Evolutionary conservation across 805 yeast genomes (phyloP), one percentile per base, ranked within the genome.

Genomic region (Zygosaccharomyces bisporus): DNA sequence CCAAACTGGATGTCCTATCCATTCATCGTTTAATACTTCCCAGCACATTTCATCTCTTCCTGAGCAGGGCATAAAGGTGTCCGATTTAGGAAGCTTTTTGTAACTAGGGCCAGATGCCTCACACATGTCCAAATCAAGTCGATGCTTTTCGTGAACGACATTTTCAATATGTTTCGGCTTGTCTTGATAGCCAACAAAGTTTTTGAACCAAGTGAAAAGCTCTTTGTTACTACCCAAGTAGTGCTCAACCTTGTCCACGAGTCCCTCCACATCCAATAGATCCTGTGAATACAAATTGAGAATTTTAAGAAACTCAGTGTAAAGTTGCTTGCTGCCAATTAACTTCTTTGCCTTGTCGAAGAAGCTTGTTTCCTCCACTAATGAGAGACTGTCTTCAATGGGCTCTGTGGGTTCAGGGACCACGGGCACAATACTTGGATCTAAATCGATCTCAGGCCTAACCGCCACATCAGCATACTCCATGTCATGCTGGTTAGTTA

Each of bases 1-100:
- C 99, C 99, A 93, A n/a, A 96, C 95, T 17, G 99, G 99, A 67
- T 93, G 98, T 5, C 97, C 96, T 27, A 93, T 98, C 97, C 98
- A 93, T 67, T 91, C 98, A 64, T 93, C 99, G 66, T 93, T 93
- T 56, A 93, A 75, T 12, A 93, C 96, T 60, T 91, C 97, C 97
- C 97, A 91, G 64, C 99, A 93, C 90, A 93, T 86, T 57, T 91
- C 98, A 67, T 93, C 99, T 57, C 99, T 80, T 13, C 99, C 99
- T 7, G 95, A 86, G 57, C 98, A 91, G 17, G 98, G 97, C 95
- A 89, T 89, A 59, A 80, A 86, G 0, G 96, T 87, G 63, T 91
- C 98, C 0, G 93, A 79, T 57, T 90, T 90, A 20, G 99, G 99
- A 43, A 91, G 73, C 57, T 86, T 79, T 59, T 97, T 80, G 66